Percentiles rank a stretch among this genome's conserved stretches.
Conservation (phyloP, 73 alveolate species). For the Paramecium primaurelia region DNA sequence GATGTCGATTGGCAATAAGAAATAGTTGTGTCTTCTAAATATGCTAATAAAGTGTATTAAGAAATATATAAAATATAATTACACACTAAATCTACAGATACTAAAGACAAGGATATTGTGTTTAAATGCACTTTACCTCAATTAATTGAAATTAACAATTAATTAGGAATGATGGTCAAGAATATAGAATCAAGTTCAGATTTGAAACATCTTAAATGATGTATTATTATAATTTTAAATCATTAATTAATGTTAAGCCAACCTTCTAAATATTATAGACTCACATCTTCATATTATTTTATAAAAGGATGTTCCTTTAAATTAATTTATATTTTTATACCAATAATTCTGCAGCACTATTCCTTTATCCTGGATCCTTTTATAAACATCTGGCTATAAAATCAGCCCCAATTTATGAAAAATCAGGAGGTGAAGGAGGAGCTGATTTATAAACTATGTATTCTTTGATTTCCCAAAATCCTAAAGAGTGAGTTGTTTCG, state of each 20-base stretch:
- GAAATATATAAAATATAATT: conserved; percentile 27
- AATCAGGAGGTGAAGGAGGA: conserved; percentile 59
- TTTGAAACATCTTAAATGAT: not conserved
- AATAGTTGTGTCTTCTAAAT: conserved; percentile 1
- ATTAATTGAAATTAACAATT: not conserved
- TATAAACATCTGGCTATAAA: conserved; percentile 38
- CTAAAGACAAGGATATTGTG: not conserved
- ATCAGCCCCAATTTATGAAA: conserved; percentile 39
- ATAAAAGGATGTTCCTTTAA: not conserved
- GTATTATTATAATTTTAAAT: not conserved
- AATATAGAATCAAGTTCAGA: not conserved
- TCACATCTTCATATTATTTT: not conserved
- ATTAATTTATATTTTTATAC: not conserved
- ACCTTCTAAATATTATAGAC: not conserved
- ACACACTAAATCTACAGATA: not conserved
- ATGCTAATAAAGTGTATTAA: conserved; percentile 41
- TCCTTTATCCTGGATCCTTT: not conserved
- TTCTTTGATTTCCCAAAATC: conserved; percentile 70
- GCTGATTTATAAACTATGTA: conserved; percentile 45
- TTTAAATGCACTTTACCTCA: conserved; percentile 3
- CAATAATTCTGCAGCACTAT: not conserved
- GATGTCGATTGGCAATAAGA: conserved; percentile 36
- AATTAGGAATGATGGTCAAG: conserved; percentile 29
- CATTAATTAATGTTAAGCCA: not conserved
- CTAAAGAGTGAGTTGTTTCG: conserved; percentile 40